A percentile compares a stretch with the other conserved stretches of the same genome.
Evolutionary conservation across 73 alveolate genomes (phyloP).

Genomic region (Stentor coeruleus): DNA sequence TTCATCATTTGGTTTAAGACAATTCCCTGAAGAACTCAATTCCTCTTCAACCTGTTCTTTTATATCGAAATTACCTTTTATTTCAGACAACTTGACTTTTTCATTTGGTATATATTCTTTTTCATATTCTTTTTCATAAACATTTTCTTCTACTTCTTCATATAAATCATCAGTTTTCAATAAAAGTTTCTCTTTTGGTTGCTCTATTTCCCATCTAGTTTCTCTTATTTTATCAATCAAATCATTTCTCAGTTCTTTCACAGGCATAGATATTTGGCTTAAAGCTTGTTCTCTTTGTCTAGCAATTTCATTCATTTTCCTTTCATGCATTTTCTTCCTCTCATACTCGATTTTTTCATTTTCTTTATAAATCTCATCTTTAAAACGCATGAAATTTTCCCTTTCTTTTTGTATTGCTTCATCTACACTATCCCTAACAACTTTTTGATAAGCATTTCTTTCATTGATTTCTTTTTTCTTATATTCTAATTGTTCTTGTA

Average conservation of each 20-base stretch:
- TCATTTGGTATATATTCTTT: too few species aligned
- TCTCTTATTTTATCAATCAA: neutral
- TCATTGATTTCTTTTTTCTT: conserved; percentile 39
- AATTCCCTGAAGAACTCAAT: too few species aligned
- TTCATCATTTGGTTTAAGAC: too few species aligned
- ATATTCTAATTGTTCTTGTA: conserved; percentile 4
- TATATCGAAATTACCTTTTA: too few species aligned
- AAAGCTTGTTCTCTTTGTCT: conserved; percentile 42
- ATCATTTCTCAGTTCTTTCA: too few species aligned
- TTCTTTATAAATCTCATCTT: neutral
- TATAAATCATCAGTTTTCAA: neutral
- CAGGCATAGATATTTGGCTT: conserved; percentile 1
- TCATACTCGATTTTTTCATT: neutral
- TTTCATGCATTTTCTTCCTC: conserved; percentile 21
- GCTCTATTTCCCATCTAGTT: neutral
- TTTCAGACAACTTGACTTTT: too few species aligned
- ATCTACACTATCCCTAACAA: conserved; percentile 27
- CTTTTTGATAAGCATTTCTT: conserved; percentile 29
- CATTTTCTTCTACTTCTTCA: too few species aligned
- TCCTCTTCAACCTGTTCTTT: too few species aligned
- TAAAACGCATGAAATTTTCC: neutral
- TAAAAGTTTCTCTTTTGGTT: neutral
- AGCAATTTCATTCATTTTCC: conserved; percentile 29
- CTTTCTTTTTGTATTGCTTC: conserved; percentile 28
- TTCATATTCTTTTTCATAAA: too few species aligned